These are phyloP conservation scores for Candida loeiensis DNA, from an alignment of 805 yeast species.

Conservation along the genomic window DNA sequence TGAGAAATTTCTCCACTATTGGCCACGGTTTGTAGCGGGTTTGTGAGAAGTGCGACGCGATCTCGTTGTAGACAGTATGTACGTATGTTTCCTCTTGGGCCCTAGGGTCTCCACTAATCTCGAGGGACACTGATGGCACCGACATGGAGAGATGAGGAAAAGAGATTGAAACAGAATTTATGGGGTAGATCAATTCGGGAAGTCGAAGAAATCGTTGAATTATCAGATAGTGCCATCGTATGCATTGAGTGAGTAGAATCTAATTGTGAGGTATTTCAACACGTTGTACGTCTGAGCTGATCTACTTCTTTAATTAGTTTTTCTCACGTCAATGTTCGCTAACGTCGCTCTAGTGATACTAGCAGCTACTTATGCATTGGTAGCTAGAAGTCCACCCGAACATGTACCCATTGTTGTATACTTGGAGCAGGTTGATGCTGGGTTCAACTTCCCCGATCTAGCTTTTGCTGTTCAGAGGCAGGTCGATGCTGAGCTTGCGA, in stretches of 20 bases:
- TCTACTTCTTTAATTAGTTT: too few relatives aligned
- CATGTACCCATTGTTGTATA: constrained; percentile 1
- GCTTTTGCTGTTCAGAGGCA: constrained; percentile 45
- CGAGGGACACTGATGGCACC: constrained; percentile 31
- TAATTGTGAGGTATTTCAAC: neutral
- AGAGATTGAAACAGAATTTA: too few relatives aligned
- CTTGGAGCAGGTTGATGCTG: constrained; percentile 23
- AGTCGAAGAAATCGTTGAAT: neutral
- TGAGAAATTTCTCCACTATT: constrained; percentile 71
- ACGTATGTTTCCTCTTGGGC: constrained; percentile 73
- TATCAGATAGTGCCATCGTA: neutral
- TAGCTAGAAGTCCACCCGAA: neutral
- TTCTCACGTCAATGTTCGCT: too few relatives aligned
- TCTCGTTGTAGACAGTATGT: constrained; percentile 89
- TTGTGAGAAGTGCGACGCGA: constrained; percentile 88
- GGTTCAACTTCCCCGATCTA: constrained; percentile 64
- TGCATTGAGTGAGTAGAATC: neutral
- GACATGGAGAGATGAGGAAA: constrained; percentile 18
- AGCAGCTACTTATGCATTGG: too few relatives aligned
- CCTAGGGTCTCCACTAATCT: constrained; percentile 41
- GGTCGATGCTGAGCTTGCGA: constrained; percentile 21
- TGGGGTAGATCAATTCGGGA: too few relatives aligned
- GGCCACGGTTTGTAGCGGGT: constrained; percentile 99
- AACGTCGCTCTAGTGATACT: too few relatives aligned
- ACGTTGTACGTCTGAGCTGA: too few relatives aligned